phyloP scores from a whole-genome alignment of 441 rosid genomes.

The Brassica balearica region DNA sequence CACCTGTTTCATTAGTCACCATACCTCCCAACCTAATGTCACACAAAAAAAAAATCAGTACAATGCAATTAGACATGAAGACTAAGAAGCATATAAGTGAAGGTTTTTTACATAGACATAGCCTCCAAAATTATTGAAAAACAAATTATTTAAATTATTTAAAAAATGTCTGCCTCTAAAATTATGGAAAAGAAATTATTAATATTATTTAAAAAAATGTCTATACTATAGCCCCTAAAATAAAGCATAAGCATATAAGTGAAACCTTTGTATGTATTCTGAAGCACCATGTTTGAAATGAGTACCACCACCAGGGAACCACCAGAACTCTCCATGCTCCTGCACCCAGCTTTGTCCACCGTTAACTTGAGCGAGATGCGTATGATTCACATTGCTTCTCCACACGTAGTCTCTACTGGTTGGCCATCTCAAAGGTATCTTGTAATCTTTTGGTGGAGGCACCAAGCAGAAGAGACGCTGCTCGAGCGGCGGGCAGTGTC shows the following conservation, averaged over 20 bases:
- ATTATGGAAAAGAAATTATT: too few species aligned
- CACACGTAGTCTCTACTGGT: conserved; percentile 88
- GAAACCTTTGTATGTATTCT: conserved; percentile 83
- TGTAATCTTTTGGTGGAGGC: conserved; percentile 91
- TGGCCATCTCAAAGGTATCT: conserved; percentile 89
- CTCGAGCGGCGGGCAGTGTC: conserved; percentile 84
- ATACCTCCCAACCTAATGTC: conserved; percentile 80
- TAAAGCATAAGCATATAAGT: neutral
- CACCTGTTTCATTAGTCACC: conserved; percentile 78
- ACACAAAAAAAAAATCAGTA: conserved; percentile 10
- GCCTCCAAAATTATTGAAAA: too few species aligned
- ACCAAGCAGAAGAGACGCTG: conserved; percentile 86
- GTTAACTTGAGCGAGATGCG: conserved; percentile 84
- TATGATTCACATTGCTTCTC: conserved; percentile 95
- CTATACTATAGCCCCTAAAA: too few species aligned
- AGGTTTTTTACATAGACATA: too few species aligned
- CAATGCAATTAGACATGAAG: neutral
- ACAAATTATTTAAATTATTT: too few species aligned
- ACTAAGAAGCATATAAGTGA: neutral
- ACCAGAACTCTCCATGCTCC: conserved; percentile 75
- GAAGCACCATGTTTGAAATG: conserved; percentile 97
- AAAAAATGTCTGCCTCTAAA: too few species aligned
- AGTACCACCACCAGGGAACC: conserved; percentile 99
- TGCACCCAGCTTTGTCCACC: conserved; percentile 99
- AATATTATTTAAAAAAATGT: too few species aligned